A percentile compares a stretch with the other conserved stretches of the same genome.
Conservation (phyloP, 1,284 basidiomycete genomes). For the Cryptococcus deneoformans region DNA sequence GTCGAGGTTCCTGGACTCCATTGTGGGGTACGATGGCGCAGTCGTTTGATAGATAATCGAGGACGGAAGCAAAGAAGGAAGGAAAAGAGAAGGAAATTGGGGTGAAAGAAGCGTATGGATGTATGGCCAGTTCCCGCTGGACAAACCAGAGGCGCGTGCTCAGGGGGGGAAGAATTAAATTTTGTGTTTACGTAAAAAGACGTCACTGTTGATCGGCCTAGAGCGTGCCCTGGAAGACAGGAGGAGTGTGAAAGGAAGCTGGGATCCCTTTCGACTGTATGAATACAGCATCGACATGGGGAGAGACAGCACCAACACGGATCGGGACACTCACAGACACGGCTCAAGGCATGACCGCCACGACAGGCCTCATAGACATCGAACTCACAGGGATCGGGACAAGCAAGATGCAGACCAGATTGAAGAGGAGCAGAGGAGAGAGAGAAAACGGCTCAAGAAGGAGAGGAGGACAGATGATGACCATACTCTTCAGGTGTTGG, state of each 20-base stretch:
- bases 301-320: neutral
- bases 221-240: too few relatives aligned
- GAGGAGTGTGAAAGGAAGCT: too few relatives aligned
- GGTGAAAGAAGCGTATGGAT: neutral
- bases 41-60: too few relatives aligned
- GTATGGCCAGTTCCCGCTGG: too few relatives aligned
- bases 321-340: conserved; percentile 16
- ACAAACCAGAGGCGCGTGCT: conserved; percentile 1
- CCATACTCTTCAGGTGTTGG: conserved; percentile 32
- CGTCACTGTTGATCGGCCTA: neutral
- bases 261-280: neutral
- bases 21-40: conserved; percentile 15
- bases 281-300: conserved; percentile 1
- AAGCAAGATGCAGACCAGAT: conserved; percentile 52
- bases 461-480: conserved; percentile 27
- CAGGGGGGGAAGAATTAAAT: neutral
- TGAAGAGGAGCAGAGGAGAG: conserved; percentile 34
- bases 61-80: neutral
- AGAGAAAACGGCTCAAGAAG: conserved; percentile 48
- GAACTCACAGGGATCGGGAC: conserved; percentile 8
- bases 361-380: conserved; percentile 1
- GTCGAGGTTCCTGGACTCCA: conserved; percentile 48
- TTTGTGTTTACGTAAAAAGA: neutral
- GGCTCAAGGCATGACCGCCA: conserved; percentile 12
- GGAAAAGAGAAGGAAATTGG: neutral